Percentiles rank a stretch among this genome's conserved stretches.
Conservation (phyloP, 2,329 filamentous ascomycete species). For the Septoria linicola region DNA sequence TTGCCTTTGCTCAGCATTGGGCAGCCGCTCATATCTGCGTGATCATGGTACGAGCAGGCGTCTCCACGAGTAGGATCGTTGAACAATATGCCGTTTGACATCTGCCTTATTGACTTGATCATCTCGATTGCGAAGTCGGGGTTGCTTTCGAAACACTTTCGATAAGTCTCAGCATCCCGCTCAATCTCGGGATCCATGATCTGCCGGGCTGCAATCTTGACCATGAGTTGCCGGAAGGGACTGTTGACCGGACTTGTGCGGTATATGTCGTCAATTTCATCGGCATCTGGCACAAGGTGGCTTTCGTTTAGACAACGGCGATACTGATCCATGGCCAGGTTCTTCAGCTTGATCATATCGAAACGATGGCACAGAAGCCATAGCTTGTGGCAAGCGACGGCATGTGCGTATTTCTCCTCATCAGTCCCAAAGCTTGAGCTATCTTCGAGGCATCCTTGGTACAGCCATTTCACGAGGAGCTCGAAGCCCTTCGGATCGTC, state of each 20-base stretch:
- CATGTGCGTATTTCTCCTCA: slow-evolving; percentile 55
- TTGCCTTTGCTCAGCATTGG: slow-evolving; percentile 24
- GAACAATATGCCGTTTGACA: slow-evolving; percentile 52
- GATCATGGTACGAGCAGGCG: slow-evolving; percentile 53
- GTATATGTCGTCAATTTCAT: slow-evolving; percentile 57
- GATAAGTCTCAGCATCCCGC: slow-evolving; percentile 51
- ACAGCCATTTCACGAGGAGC: slow-evolving; percentile 57
- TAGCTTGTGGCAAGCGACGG: slow-evolving; percentile 54
- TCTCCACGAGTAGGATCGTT: slow-evolving; percentile 52
- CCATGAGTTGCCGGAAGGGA: slow-evolving; percentile 53
- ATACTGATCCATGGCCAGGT: slow-evolving; percentile 56
- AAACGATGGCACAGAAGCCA: slow-evolving; percentile 55
- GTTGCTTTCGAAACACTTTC: slow-evolving; percentile 50
- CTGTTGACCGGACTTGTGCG: slow-evolving; percentile 46
- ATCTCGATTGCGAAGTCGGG: slow-evolving; percentile 55
- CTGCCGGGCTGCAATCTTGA: slow-evolving; percentile 56
- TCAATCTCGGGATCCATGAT: slow-evolving; percentile 57
- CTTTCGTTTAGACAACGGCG: slow-evolving; percentile 51
- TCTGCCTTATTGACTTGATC: slow-evolving; percentile 52
- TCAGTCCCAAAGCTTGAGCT: slow-evolving; percentile 46
- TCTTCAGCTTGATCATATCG: slow-evolving; percentile 52
- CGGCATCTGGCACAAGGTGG: slow-evolving; percentile 54
- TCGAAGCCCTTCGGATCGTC: slow-evolving; percentile 55
- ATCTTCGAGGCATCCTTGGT: slow-evolving; percentile 55
- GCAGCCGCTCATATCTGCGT: slow-evolving; percentile 38